Conservation (phyloP, 2,329 filamentous ascomycete genomes). For the Akanthomyces uredinophilus region DNA sequence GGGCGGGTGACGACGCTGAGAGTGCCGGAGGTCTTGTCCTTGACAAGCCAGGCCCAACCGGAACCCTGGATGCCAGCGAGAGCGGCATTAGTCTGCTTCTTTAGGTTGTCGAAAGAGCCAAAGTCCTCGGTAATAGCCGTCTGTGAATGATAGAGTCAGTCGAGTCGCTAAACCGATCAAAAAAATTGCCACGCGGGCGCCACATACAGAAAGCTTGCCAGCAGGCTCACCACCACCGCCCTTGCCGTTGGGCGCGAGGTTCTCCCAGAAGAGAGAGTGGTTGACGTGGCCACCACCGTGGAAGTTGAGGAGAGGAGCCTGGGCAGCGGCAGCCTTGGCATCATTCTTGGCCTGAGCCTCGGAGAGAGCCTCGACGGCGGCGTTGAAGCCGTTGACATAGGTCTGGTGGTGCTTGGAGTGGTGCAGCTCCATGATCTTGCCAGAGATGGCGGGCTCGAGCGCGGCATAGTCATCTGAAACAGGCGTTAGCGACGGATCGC, state of each 20-base stretch:
- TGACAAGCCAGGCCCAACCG: slow-evolving; percentile 87
- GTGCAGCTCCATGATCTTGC: slow-evolving; percentile 95
- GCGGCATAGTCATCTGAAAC: slow-evolving; percentile 88
- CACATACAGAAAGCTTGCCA: slow-evolving; percentile 52
- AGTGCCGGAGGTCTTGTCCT: slow-evolving; percentile 58
- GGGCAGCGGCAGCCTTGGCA: slow-evolving; percentile 42
- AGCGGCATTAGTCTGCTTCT: slow-evolving; percentile 61
- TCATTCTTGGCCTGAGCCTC: slow-evolving; percentile 61
- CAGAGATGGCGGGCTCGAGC: slow-evolving; percentile 77
- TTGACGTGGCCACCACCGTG: slow-evolving; percentile 84
- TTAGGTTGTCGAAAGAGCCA: slow-evolving; percentile 59
- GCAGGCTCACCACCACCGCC: slow-evolving; percentile 56
- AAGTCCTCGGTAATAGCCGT: slow-evolving; percentile 61
- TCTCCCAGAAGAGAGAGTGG: slow-evolving; percentile 83
- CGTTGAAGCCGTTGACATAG: slow-evolving; percentile 86
- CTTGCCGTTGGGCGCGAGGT: slow-evolving; percentile 63
- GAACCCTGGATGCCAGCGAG: slow-evolving; percentile 77
- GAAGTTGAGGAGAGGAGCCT: slow-evolving; percentile 62
- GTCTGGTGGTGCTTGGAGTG: slow-evolving; percentile 93
- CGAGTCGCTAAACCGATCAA: neutral
- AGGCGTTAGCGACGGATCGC: neutral
- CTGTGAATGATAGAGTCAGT: slow-evolving; percentile 22
- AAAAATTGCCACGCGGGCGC: neutral
- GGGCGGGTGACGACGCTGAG: slow-evolving; percentile 65
- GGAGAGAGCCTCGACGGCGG: slow-evolving; percentile 65